Percentiles rank a stretch among this genome's conserved stretches.
phyloP scores from a whole-genome alignment of 116 monocot species.

The Iris pallida region DNA sequence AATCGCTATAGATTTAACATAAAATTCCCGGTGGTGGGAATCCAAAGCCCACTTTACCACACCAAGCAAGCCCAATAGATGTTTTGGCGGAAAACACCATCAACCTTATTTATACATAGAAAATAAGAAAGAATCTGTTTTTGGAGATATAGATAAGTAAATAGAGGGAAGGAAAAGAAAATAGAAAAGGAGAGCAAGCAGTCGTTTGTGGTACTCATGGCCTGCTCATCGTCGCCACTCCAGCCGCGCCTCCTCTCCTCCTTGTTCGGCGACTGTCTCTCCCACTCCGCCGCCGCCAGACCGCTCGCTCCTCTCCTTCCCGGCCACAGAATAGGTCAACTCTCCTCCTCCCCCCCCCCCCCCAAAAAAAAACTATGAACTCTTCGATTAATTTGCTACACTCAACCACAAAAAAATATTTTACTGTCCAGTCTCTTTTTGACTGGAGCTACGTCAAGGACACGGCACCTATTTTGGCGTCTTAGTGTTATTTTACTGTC shows the following conservation, averaged over 20 bases:
- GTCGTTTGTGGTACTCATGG: conserved; percentile 18
- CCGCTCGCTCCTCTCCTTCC: conserved; percentile 25
- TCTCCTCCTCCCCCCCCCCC: background rate
- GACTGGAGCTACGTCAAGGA: background rate
- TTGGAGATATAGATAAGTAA: background rate
- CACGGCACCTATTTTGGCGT: no score
- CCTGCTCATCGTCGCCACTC: conserved; percentile 23
- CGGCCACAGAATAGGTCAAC: conserved; percentile 17
- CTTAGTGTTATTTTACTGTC: no score
- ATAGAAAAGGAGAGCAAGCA: background rate
- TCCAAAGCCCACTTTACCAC: no score
- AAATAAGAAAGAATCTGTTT: no score
- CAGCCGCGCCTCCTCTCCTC: conserved; percentile 66
- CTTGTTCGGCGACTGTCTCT: conserved; percentile 61
- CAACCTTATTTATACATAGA: no score
- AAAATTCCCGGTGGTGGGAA: no score
- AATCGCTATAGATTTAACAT: no score
- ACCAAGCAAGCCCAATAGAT: no score
- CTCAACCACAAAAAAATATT: no score
- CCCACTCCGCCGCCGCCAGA: conserved; percentile 15
- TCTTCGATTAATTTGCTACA: background rate
- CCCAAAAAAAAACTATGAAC: background rate
- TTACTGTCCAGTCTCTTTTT: background rate
- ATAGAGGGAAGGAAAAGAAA: background rate
- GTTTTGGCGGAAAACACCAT: no score